These are phyloP conservation scores for Pyrus hybrid DNA, from an alignment of 331 rosid genomes.

Conservation along the genomic window DNA sequence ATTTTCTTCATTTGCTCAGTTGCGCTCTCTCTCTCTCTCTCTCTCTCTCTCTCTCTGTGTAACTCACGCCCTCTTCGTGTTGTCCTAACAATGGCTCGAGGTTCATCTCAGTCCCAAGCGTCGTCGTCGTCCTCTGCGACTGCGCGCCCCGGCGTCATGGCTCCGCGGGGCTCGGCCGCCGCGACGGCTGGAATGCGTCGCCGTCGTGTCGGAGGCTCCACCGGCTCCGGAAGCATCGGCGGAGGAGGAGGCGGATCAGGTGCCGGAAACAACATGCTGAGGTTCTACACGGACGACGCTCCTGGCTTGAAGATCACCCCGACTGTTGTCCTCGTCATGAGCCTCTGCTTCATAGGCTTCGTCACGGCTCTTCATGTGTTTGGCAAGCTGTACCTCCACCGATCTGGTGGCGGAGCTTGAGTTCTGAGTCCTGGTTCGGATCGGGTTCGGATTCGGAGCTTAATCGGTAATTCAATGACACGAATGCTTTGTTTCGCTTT, in stretches of 20 bases:
- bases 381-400: constrained; percentile 80
- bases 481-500: background rate
- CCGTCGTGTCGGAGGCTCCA: constrained; percentile 38
- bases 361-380: constrained; percentile 90
- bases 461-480: constrained; percentile 12
- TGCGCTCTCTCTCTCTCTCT: no score
- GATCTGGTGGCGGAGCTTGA: constrained; percentile 52
- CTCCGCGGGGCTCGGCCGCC: constrained; percentile 92
- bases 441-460: background rate
- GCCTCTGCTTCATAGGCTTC: constrained; percentile 94
- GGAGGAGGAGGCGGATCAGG: constrained; percentile 37
- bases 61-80: background rate
- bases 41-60: no score
- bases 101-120: constrained; percentile 79
- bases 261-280: constrained; percentile 68
- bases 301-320: constrained; percentile 94
- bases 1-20: background rate
- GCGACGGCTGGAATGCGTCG: constrained; percentile 91
- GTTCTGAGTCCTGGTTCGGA: background rate
- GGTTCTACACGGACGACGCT: constrained; percentile 95
- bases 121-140: constrained; percentile 52
- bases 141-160: constrained; percentile 57
- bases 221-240: constrained; percentile 23
- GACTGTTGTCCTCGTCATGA: constrained; percentile 74
- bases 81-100: constrained; percentile 53